Evolutionary conservation across 2,329 filamentous ascomycete genomes (phyloP), one percentile per base, ranked within the genome.

Genomic region (Sporothrix phasma): DNA sequence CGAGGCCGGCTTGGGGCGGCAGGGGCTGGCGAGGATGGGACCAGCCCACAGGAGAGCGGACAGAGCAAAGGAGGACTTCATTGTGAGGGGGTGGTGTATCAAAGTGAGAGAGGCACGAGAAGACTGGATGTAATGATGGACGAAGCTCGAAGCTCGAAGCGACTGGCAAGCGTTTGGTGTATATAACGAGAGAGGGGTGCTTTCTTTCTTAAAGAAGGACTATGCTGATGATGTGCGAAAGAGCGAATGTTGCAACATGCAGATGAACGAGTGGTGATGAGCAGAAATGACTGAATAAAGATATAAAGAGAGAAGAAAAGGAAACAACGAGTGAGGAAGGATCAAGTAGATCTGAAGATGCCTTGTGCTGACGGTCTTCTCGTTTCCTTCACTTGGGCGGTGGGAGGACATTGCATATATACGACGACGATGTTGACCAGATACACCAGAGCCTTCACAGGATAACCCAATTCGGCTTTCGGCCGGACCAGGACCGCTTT

Each of bases 271-370:
- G 22, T 58, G 53, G n/a, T 15, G 34, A 39, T 56, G 24, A 24
- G n/a, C n/a, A n/a, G n/a, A n/a, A n/a, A n/a, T 10, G 34, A 29
- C 37, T 43, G 47, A 39, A 19, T 17, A 43, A 3, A 22, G 8
- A 31, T n/a, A 31, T 0, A 29, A 11, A 59, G 15, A 29, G 10
- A 19, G 10, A 31, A 29, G 7, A 24, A 29, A 58, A 43, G 37
- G 37, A 58, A 58, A 58, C 37, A 58, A 58, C 54, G 54, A 58
- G 37, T n/a, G n/a, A n/a, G n/a, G n/a, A n/a, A n/a, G n/a, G n/a
- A n/a, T n/a, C n/a, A n/a, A 37, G 39, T 59, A 22, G 51, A n/a
- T 34, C 56, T 19, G 8, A 19, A 39, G 31, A 39, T n/a, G 39
- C 29, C 22, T 45, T 19, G 39, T 45, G 56, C 39, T 26, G 56